These are phyloP conservation scores for Ceratocystis diversiconidia DNA, from an alignment of 2,329 filamentous ascomycete species.

Conservation along the genomic window DNA sequence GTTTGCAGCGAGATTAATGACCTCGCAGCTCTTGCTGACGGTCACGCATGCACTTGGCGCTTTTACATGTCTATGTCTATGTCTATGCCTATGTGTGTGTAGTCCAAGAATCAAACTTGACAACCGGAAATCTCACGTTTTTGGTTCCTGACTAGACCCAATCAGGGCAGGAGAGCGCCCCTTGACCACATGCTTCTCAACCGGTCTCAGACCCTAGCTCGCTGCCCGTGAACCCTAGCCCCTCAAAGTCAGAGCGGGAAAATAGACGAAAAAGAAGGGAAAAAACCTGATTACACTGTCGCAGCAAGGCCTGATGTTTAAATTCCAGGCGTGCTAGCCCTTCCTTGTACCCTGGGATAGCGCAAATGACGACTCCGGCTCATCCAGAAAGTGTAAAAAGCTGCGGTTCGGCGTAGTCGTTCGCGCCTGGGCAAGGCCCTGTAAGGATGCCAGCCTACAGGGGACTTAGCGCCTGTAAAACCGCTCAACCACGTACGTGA, in stretches of 20 bases:
- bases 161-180: background rate
- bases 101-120: background rate
- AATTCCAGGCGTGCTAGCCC: background rate
- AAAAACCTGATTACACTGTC: background rate
- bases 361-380: no score
- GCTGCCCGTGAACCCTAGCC: background rate
- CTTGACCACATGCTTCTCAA: background rate
- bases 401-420: background rate
- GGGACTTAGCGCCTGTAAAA: background rate
- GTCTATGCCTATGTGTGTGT: no score
- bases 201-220: slow-evolving; percentile 4
- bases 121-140: background rate
- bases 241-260: background rate
- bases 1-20: background rate
- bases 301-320: background rate
- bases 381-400: background rate
- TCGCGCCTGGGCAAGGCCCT: background rate
- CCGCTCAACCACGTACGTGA: background rate
- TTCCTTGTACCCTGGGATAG: no score
- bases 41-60: no score
- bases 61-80: no score
- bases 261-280: background rate
- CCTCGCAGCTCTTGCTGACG: background rate
- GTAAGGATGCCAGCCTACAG: background rate
- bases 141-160: slow-evolving; percentile 2